phyloP scores from a whole-genome alignment of 1,284 basidiomycete genomes.

The Puccinia horiana region DNA sequence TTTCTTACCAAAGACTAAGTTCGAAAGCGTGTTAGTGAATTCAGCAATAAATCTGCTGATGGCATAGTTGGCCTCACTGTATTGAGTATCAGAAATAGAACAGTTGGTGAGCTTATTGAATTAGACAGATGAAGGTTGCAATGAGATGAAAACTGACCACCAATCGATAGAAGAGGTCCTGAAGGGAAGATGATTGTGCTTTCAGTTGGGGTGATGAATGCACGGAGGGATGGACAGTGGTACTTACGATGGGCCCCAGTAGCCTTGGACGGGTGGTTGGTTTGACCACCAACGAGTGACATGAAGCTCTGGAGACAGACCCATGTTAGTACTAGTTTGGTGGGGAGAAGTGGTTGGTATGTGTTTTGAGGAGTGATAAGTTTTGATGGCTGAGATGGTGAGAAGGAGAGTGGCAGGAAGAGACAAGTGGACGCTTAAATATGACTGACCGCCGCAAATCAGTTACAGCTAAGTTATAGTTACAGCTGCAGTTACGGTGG shows the following conservation, averaged over 20 bases:
- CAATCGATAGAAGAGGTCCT: constrained; percentile 48
- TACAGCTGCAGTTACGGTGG: too few relatives aligned
- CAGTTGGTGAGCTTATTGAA: too few relatives aligned
- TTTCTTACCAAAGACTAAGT: constrained; percentile 60
- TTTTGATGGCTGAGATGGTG: too few relatives aligned
- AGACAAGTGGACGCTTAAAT: too few relatives aligned
- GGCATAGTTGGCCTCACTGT: constrained; percentile 49
- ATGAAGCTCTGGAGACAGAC: constrained; percentile 1
- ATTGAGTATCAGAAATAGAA: neutral
- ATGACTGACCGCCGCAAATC: too few relatives aligned
- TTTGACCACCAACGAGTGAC: constrained; percentile 47
- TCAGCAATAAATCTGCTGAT: constrained; percentile 60
- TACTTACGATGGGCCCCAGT: constrained; percentile 46
- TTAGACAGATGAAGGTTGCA: too few relatives aligned
- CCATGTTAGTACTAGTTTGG: neutral
- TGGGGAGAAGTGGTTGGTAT: neutral
- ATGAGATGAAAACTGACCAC: constrained; percentile 30
- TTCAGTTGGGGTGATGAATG: neutral
- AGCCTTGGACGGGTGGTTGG: constrained; percentile 38
- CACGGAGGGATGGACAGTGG: too few relatives aligned
- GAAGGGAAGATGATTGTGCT: neutral
- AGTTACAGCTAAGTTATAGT: too few relatives aligned
- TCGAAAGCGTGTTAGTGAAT: constrained; percentile 61
- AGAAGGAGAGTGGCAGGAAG: too few relatives aligned
- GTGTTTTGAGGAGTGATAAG: neutral